Base-by-base conservation (phyloP, 345 rosid genomes). In the Orychophragmus violaceus region DNA sequence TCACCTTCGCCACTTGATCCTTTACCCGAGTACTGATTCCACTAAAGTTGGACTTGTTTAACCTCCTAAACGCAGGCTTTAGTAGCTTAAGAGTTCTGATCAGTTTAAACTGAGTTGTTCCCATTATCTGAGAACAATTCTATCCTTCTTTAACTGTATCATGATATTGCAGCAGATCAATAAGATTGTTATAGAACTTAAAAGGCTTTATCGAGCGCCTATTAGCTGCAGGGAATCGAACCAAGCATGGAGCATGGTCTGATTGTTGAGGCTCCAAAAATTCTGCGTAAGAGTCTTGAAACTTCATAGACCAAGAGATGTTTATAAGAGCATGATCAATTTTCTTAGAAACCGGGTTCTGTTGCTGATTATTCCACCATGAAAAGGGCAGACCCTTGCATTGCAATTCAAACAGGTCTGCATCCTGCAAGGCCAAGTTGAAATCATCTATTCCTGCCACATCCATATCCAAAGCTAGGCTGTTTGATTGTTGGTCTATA, bases 81-180 rank as follows among this genome's bases (percentile, higher is more conserved):
- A 36, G 6, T 0, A 36, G 0, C 0, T 36, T 36, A 1, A 42
- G 3, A 1, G 21, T 6, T 8, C 21, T 6, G 0, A 2, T 10
- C 2, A 42, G 22, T 6, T 16, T 42, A 7, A 42, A 42, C 8
- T 42, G 48, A 2, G 9, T 0, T 0, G 48, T 6, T 0, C 21
- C 21, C 0, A 4, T 1, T 0, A 42, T 42, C 0, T 1, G 11
- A 0, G 1, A 3, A 6, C 11, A 0, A 1, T 7, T 2, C 21
- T 11, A 42, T 0, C 22, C 48, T 16, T 42, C 11, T 0, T 7
- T 2, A 2, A 17, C 1, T 1, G 48, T 1, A 0, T 42, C 48
- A 2, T 17, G 22, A 3, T 16, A 42, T 0, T 42, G 11, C 0
- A 22, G 48, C 0, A 16, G 1, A 1, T 42, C 48, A 6, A 17